These are phyloP conservation scores for Aspergillus nomiae DNA, from an alignment of 2,329 filamentous ascomycete species.

Conservation along the genomic window DNA sequence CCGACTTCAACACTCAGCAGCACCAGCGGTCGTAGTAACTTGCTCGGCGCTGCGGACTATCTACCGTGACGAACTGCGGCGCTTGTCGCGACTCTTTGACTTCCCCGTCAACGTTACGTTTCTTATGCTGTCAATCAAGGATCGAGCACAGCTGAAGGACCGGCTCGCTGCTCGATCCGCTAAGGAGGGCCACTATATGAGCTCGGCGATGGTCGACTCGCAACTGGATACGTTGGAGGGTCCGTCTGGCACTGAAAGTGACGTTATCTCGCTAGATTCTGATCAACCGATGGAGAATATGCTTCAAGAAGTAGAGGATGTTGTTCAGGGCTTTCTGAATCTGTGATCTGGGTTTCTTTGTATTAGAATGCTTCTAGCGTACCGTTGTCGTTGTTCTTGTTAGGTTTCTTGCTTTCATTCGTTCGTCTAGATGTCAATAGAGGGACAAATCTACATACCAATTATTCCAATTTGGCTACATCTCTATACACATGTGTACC, in stretches of 20 bases:
- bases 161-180: conserved; percentile 44
- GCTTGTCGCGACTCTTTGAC: conserved; percentile 28
- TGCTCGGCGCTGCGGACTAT: conserved; percentile 57
- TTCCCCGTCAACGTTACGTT: conserved; percentile 36
- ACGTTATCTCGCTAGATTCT: conserved; percentile 21
- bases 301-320: conserved; percentile 2
- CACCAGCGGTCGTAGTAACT: conserved; percentile 50
- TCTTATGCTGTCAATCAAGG: conserved; percentile 35
- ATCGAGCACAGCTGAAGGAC: conserved; percentile 43
- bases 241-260: conserved; percentile 44
- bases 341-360: background rate
- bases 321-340: background rate
- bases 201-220: conserved; percentile 55
- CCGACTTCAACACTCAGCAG: conserved; percentile 14
- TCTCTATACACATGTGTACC: background rate
- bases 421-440: background rate
- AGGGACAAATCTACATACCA: background rate
- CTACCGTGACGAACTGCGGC: conserved; percentile 57
- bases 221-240: conserved; percentile 54
- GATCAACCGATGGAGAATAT: conserved; percentile 10
- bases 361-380: background rate
- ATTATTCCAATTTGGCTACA: background rate
- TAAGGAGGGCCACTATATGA: conserved; percentile 55
- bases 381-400: background rate
- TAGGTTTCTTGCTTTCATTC: background rate